A percentile compares a stretch with the other conserved stretches of the same genome.
Conservation (phyloP, 179 eudicot species). For the Corrigiola litoralis region DNA sequence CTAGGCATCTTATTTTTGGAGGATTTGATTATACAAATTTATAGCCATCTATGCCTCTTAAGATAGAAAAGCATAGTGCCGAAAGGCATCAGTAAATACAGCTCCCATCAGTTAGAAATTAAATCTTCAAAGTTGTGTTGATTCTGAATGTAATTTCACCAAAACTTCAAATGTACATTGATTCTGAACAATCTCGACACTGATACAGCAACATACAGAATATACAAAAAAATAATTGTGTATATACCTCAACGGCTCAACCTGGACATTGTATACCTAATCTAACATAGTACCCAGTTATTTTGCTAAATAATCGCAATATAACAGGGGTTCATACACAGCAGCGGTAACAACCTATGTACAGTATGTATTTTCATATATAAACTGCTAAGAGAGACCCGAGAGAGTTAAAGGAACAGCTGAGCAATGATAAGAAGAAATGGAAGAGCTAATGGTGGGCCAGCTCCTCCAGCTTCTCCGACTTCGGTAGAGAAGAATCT, state of each 20-base stretch:
- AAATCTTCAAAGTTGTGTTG: neutral
- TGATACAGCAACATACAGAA: too few relatives aligned
- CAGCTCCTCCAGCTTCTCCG: constrained; percentile 27
- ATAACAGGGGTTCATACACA: constrained; percentile 19
- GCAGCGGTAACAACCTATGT: constrained; percentile 24
- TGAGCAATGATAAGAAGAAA: neutral
- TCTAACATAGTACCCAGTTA: constrained; percentile 17
- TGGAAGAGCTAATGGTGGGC: constrained; percentile 9
- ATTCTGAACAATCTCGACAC: too few relatives aligned
- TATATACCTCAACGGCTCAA: constrained; percentile 24
- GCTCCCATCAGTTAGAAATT: too few relatives aligned
- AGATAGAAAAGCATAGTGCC: too few relatives aligned
- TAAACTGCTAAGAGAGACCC: neutral
- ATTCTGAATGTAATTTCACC: neutral
- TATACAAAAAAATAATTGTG: constrained; percentile 13
- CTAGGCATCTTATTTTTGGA: too few relatives aligned
- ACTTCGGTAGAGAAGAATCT: constrained; percentile 20
- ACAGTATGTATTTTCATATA: constrained; percentile 21
- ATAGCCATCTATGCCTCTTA: too few relatives aligned
- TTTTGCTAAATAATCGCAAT: constrained; percentile 38
- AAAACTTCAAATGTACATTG: constrained; percentile 8
- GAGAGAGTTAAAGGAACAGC: neutral
- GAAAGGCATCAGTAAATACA: too few relatives aligned
- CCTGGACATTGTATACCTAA: constrained; percentile 17
- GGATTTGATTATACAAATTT: too few relatives aligned